Evolutionary conservation across 371 early-diverging fungal species (phyloP), one percentile per base, ranked within the genome.

Genomic region (Rhizopus stolonifer): DNA sequence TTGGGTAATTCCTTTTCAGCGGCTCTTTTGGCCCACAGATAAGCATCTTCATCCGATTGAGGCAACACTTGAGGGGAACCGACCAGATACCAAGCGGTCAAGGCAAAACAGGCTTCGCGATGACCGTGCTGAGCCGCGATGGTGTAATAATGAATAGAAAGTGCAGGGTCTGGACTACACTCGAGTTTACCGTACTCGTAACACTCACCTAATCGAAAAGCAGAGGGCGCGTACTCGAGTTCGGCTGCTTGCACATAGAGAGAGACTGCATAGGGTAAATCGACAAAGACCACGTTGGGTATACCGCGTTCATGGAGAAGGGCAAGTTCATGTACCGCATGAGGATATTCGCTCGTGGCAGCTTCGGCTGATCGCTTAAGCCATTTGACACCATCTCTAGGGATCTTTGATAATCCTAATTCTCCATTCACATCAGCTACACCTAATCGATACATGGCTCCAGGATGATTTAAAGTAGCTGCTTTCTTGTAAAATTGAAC

Each of bases 21-120:
- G 1, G 93, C 91, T 33, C 88, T 79, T 49, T 78, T 80, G 7
- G 93, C 92, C 94, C 94, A 95, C 15, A 87, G 59, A 59, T 89
- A 95, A 9, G 95, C 93, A 66, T 92, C 91, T 25, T 80, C 81
- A 64, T 95, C 93, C n/a, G 83, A 85, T 63, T 90, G 92, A 18
- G 81, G 84, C 26, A 95, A 55, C 2, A 91, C 82, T 2, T 86
- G 86, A 4, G 76, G 78, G 5, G 86, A 86, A 6, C 95, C 95
- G 0, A 93, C 92, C 17, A 95, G 61, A 61, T 93, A 95, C 93
- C 93, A 95, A 32, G 91, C 91, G 0, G 93, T 88, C 32, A 95
- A 67, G 5, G 92, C 92, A 56, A 95, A 85, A 55, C 91, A 88
- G 13, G 93, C 92, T 55, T 93, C 93, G 0, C 90, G 86, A 56